phyloP scores from a whole-genome alignment of 139 green algal genomes.

The Nannochloris sp. region DNA sequence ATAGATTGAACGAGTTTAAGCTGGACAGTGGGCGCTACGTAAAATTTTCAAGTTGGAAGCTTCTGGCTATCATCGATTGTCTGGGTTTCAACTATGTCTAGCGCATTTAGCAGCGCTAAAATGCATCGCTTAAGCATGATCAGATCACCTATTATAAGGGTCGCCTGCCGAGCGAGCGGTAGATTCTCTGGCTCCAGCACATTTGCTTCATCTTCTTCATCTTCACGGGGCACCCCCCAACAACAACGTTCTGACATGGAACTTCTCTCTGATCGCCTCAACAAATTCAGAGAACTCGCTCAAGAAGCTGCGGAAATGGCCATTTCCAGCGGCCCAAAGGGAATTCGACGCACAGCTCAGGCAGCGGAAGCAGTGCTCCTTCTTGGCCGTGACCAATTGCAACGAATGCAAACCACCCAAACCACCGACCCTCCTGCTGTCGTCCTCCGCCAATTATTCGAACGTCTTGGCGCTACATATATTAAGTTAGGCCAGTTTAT shows the following conservation, averaged over 20 bases:
- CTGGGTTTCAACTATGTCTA: too few species aligned
- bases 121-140: too few species aligned
- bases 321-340: constrained; percentile 38
- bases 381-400: constrained; percentile 34
- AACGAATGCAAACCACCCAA: neutral
- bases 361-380: constrained; percentile 37
- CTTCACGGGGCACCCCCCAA: neutral
- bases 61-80: too few species aligned
- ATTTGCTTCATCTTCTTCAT: neutral
- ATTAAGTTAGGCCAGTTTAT: constrained; percentile 94
- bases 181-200: neutral
- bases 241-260: neutral
- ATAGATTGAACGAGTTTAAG: constrained; percentile 77
- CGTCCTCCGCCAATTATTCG: constrained; percentile 80
- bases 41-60: too few species aligned
- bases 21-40: too few species aligned
- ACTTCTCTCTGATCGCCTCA: neutral
- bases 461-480: constrained; percentile 89
- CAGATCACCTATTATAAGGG: too few species aligned
- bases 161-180: too few species aligned
- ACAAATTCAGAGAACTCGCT: constrained; percentile 40
- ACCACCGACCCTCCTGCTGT: constrained; percentile 8
- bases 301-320: constrained; percentile 42
- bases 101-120: too few species aligned
- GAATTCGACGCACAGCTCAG: constrained; percentile 48